A percentile compares a stretch with the other conserved stretches of the same genome.
Conservation (phyloP, 495 filamentous ascomycete species). For the Lophium mytilinum region DNA sequence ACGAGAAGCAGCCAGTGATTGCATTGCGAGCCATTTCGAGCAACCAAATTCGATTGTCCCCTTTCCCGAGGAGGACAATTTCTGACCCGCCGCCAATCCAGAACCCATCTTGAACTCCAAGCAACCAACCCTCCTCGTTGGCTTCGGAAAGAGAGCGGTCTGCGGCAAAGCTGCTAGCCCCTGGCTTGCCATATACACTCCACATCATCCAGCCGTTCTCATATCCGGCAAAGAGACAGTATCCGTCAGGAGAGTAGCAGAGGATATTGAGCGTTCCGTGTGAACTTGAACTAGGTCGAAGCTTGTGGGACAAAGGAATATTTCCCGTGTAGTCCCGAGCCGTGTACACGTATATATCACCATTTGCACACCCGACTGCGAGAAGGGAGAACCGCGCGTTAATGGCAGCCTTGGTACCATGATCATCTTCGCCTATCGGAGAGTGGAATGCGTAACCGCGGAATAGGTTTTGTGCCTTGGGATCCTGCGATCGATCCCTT, state of each 20-base stretch:
- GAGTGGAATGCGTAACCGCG: constrained; percentile 84
- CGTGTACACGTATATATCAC: constrained; percentile 75
- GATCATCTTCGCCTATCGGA: constrained; percentile 49
- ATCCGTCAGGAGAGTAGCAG: constrained; percentile 89
- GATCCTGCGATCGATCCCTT: constrained; percentile 10
- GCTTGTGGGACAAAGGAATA: constrained; percentile 78
- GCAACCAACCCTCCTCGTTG: constrained; percentile 74
- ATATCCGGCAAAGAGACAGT: constrained; percentile 91
- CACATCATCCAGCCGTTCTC: constrained; percentile 90
- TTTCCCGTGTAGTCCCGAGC: constrained; percentile 90
- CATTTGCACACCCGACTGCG: constrained; percentile 75
- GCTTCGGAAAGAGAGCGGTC: constrained; percentile 53
- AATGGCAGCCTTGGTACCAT: constrained; percentile 67
- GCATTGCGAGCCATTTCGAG: constrained; percentile 89
- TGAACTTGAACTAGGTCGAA: constrained; percentile 59
- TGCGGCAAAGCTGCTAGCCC: constrained; percentile 68
- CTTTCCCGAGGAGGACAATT: constrained; percentile 59
- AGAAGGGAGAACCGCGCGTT: constrained; percentile 93
- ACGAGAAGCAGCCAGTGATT: constrained; percentile 79
- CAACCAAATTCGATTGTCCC: constrained; percentile 74
- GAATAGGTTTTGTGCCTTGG: constrained; percentile 59
- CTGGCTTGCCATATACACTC: constrained; percentile 92
- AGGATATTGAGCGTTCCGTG: constrained; percentile 67
- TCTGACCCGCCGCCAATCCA: constrained; percentile 88
- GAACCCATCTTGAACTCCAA: constrained; percentile 60